phyloP scores from a whole-genome alignment of 768 basidiomycete genomes.

The Leccinum fibrillosum region DNA sequence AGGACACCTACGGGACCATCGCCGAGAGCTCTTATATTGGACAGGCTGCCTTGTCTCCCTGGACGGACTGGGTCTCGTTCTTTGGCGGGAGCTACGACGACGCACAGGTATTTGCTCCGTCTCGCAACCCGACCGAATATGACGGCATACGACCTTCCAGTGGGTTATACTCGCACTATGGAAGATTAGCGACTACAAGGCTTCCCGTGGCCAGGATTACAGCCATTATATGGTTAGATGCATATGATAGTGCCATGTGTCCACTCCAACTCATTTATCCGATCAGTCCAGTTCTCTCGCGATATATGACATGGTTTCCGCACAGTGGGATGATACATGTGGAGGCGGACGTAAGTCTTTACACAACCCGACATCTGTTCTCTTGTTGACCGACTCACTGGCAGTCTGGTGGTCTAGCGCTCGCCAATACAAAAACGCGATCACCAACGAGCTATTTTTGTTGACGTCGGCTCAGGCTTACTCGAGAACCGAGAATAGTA shows the following conservation, averaged over 20 bases:
- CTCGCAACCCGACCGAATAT: not conserved
- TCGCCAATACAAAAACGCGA: slow-evolving; percentile 56
- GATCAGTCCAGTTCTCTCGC: slow-evolving; percentile 44
- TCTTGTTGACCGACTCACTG: not conserved
- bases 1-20: slow-evolving; percentile 26
- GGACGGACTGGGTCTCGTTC: slow-evolving; percentile 42
- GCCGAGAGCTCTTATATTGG: slow-evolving; percentile 48
- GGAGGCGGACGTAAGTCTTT: slow-evolving; percentile 45
- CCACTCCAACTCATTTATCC: slow-evolving; percentile 26
- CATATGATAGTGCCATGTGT: slow-evolving; percentile 7
- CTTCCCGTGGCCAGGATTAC: slow-evolving; percentile 32
- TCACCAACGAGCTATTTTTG: slow-evolving; percentile 59
- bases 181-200: slow-evolving; percentile 57
- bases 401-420: slow-evolving; percentile 57
- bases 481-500: slow-evolving; percentile 32
- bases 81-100: slow-evolving; percentile 52
- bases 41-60: slow-evolving; percentile 36
- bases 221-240: slow-evolving; percentile 17
- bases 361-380: not conserved
- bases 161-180: slow-evolving; percentile 57
- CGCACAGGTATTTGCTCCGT: slow-evolving; percentile 37
- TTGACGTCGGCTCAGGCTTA: slow-evolving; percentile 48
- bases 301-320: slow-evolving; percentile 51
- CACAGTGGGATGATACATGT: slow-evolving; percentile 48
- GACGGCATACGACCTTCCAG: slow-evolving; percentile 25